Conservation (phyloP, 2,329 filamentous ascomycete genomes). For the Daldinia sp. region DNA sequence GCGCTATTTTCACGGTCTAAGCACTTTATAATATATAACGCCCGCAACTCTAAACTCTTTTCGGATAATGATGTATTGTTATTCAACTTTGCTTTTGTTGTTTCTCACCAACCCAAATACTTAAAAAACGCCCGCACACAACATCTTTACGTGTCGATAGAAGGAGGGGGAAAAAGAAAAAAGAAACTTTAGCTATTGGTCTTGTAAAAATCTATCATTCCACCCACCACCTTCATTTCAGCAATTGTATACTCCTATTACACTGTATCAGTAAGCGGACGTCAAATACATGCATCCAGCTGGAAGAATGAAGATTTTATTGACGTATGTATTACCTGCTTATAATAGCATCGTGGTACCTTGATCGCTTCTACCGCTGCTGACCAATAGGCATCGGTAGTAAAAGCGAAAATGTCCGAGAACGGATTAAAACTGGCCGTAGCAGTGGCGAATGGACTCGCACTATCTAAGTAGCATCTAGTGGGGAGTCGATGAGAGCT, state of each 20-base stretch:
- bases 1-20: neutral
- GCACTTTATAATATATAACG: neutral
- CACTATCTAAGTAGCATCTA: neutral
- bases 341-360: conserved; percentile 1
- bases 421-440: neutral
- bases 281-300: neutral
- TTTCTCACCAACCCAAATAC: too few species aligned
- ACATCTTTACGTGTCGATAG: neutral
- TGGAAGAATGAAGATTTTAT: neutral
- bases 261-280: neutral
- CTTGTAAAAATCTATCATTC: neutral
- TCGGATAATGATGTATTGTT: conserved; percentile 7
- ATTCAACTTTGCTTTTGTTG: neutral
- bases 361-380: neutral
- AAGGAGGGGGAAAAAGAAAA: neutral
- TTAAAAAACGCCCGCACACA: too few species aligned
- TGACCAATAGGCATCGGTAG: neutral
- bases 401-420: neutral
- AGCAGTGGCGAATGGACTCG: neutral
- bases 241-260: neutral
- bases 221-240: neutral
- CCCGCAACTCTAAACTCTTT: conserved; percentile 19
- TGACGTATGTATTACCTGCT: conserved; percentile 3
- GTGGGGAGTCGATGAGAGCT: neutral
- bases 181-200: neutral